Conservation (phyloP, 805 yeast genomes). For the Ascoidea tarda region DNA sequence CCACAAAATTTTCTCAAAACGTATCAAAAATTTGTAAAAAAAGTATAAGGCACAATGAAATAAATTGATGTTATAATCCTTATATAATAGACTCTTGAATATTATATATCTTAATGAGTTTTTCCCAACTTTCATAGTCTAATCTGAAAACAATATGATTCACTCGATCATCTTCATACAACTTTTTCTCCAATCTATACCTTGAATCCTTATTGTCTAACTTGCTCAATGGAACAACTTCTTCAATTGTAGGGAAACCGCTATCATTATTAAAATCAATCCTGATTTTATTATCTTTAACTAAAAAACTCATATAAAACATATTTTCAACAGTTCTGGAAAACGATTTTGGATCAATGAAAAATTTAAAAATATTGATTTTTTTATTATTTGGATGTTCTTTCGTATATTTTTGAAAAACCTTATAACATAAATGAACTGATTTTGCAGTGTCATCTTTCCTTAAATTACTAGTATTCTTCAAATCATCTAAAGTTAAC, state of each 20-base stretch:
- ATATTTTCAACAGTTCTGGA: constrained; percentile 73
- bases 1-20: no score
- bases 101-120: constrained; percentile 34
- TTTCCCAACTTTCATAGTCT: constrained; percentile 53
- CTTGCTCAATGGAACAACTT: constrained; percentile 17
- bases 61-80: no score
- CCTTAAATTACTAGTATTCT: constrained; percentile 15
- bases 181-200: constrained; percentile 12
- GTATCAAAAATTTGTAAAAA: no score
- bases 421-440: constrained; percentile 38
- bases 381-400: constrained; percentile 13
- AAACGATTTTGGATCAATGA: constrained; percentile 66
- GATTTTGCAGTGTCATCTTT: constrained; percentile 48
- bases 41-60: no score
- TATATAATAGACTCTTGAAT: constrained; percentile 30
- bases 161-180: constrained; percentile 16
- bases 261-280: constrained; percentile 23
- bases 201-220: constrained; percentile 10
- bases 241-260: constrained; percentile 24
- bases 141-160: constrained; percentile 64
- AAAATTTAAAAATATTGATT: constrained; percentile 48
- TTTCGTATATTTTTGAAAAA: constrained; percentile 20
- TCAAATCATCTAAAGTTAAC: constrained; percentile 36
- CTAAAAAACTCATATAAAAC: constrained; percentile 69
- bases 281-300: constrained; percentile 51